Percentiles rank a stretch among this genome's conserved stretches.
These are phyloP conservation scores for Teunomyces gatunensis DNA, from an alignment of 805 yeast species.

Conservation along the genomic window DNA sequence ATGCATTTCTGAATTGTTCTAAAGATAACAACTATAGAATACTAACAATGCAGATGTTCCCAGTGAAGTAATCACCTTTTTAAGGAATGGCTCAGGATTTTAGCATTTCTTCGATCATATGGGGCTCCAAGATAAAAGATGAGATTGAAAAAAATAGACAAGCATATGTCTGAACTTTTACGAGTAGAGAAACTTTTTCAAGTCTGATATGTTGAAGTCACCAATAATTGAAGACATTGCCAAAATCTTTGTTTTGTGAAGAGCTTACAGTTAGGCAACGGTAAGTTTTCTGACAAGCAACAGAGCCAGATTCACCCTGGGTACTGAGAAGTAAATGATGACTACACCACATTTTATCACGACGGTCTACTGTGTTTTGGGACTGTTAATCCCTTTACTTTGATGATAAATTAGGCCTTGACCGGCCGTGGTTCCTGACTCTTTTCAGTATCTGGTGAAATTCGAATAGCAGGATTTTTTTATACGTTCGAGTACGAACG, in stretches of 20 bases:
- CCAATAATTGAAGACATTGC: constrained; percentile 21
- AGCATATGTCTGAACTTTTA: constrained; percentile 95
- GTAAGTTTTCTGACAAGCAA: constrained; percentile 7
- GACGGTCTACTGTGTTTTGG: constrained; percentile 51
- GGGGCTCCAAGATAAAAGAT: constrained; percentile 45
- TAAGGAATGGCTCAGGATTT: constrained; percentile 9
- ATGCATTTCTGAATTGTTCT: constrained; percentile 70
- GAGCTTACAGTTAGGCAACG: constrained; percentile 11
- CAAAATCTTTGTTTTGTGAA: constrained; percentile 16
- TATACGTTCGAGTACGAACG: constrained; percentile 1
- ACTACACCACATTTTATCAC: constrained; percentile 44
- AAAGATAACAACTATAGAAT: neutral
- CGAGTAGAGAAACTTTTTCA: constrained; percentile 59
- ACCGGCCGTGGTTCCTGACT: constrained; percentile 53
- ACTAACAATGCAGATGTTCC: constrained; percentile 1
- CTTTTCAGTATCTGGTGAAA: constrained; percentile 3
- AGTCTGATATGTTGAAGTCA: constrained; percentile 37
- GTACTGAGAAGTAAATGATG: constrained; percentile 37
- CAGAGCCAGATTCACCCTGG: constrained; percentile 1
- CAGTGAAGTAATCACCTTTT: constrained; percentile 6
- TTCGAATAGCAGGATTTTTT: neutral
- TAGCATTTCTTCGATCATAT: constrained; percentile 11
- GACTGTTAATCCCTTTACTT: constrained; percentile 43
- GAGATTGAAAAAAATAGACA: constrained; percentile 80
- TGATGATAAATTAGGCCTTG: constrained; percentile 49